Evolutionary conservation across 495 filamentous ascomycete species (phyloP).

Genomic region (Penicillium odoratum): DNA sequence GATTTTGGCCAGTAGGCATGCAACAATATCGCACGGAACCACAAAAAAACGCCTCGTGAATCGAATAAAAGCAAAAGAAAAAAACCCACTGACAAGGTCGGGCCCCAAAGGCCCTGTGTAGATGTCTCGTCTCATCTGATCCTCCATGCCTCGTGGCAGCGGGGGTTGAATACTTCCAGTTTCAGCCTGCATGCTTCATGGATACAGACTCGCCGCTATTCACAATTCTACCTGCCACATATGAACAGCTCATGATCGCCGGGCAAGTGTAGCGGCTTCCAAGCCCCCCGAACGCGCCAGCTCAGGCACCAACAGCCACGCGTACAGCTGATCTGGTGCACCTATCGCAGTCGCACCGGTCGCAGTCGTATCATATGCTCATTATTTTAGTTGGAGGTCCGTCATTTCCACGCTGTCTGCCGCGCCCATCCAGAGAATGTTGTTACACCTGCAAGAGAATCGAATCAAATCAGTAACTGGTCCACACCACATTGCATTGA

Average conservation of each 20-base stretch:
- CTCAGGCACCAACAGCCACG: not conserved
- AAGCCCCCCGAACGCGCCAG: not conserved
- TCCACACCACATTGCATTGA: not conserved
- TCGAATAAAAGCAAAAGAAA: slow-evolving; percentile 17
- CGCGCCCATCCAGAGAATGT: slow-evolving; percentile 85
- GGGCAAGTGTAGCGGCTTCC: not conserved
- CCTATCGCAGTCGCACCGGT: slow-evolving; percentile 3
- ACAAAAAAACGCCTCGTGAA: slow-evolving; percentile 30
- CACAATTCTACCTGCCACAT: not conserved
- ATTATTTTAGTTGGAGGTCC: slow-evolving; percentile 48
- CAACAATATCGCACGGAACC: slow-evolving; percentile 21
- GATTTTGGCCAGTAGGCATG: slow-evolving; percentile 25
- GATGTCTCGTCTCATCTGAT: slow-evolving; percentile 1
- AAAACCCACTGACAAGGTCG: slow-evolving; percentile 2
- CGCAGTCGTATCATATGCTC: not conserved
- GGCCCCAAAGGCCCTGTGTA: not conserved
- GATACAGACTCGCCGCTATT: not conserved
- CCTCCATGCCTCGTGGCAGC: not conserved
- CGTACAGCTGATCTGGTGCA: slow-evolving; percentile 1
- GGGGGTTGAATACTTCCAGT: not conserved
- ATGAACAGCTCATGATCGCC: not conserved
- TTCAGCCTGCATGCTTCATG: not conserved
- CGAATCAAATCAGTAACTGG: slow-evolving; percentile 27
- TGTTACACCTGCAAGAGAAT: slow-evolving; percentile 69
- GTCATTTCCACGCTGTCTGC: slow-evolving; percentile 61